These are phyloP conservation scores for Aquilaria malaccensis DNA, from an alignment of 345 rosid genomes.

Conservation along the genomic window DNA sequence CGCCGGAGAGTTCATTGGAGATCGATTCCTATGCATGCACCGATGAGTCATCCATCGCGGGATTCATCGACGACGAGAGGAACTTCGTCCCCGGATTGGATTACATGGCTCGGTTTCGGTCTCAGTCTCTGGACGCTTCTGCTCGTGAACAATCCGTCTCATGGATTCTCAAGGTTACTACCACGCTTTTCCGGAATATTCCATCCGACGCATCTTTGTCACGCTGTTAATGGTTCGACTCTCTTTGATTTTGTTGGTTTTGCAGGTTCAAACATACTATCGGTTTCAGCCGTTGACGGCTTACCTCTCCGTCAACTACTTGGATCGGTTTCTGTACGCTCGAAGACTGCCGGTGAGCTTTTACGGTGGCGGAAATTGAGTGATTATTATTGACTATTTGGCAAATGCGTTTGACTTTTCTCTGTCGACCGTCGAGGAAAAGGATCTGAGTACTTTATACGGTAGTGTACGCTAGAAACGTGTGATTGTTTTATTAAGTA, in stretches of 20 bases:
- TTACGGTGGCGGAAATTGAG: constrained; percentile 12
- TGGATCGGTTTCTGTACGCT: constrained; percentile 81
- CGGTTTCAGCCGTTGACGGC: constrained; percentile 89
- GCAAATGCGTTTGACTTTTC: constrained; percentile 38
- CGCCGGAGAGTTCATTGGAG: constrained; percentile 64
- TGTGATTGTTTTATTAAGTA: constrained; percentile 13
- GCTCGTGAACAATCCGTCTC: constrained; percentile 84
- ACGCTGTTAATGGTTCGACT: background rate
- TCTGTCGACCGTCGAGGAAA: constrained; percentile 15
- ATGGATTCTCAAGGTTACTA: constrained; percentile 88
- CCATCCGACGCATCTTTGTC: constrained; percentile 13
- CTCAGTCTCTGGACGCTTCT: constrained; percentile 72
- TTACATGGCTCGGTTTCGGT: constrained; percentile 60
- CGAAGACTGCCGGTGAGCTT: constrained; percentile 66
- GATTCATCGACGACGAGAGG: constrained; percentile 60
- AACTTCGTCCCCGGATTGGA: constrained; percentile 88
- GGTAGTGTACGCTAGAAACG: background rate
- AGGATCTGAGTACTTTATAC: constrained; percentile 12
- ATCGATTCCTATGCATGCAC: constrained; percentile 33
- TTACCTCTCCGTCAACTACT: constrained; percentile 90
- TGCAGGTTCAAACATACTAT: constrained; percentile 65
- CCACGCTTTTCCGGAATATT: constrained; percentile 2
- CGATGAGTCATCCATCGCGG: constrained; percentile 66
- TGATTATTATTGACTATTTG: constrained; percentile 20
- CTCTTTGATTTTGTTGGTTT: constrained; percentile 7